A percentile compares a stretch with the other conserved stretches of the same genome.
Conservation (phyloP, 768 basidiomycete species). For the Porpolomopsis calyptriformis region DNA sequence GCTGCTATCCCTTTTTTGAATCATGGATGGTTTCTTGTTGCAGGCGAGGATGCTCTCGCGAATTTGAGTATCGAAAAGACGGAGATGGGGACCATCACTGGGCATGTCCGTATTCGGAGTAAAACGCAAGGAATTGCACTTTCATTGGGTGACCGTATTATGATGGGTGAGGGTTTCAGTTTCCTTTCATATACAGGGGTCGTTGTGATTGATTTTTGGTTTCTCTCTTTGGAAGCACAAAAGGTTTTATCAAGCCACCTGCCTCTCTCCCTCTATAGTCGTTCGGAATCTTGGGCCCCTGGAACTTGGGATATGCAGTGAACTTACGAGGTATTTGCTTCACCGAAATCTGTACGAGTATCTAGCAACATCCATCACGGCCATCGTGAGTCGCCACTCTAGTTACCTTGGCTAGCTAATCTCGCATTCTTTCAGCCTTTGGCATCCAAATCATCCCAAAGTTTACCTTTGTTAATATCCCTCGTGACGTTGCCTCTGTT, state of each 20-base stretch:
- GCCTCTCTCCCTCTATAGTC: constrained; percentile 23
- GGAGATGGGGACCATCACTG: constrained; percentile 70
- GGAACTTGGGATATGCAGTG: constrained; percentile 21
- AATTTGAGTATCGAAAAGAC: constrained; percentile 89
- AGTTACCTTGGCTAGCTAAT: not conserved
- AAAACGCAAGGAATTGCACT: constrained; percentile 98
- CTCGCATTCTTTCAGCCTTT: constrained; percentile 32
- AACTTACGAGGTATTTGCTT: constrained; percentile 37
- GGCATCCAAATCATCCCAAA: constrained; percentile 44
- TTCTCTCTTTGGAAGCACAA: constrained; percentile 1
- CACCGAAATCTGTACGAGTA: constrained; percentile 34
- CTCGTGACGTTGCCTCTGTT: constrained; percentile 35
- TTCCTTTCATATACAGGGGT: not conserved
- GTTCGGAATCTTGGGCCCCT: constrained; percentile 19
- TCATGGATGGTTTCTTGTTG: not conserved
- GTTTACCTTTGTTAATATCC: constrained; percentile 36
- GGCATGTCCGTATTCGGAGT: constrained; percentile 91
- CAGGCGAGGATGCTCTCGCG: constrained; percentile 92
- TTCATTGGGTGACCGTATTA: constrained; percentile 82
- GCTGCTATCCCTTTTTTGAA: not conserved
- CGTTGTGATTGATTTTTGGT: not conserved
- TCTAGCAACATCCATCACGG: constrained; percentile 30
- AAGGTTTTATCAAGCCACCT: constrained; percentile 5
- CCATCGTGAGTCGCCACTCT: constrained; percentile 44
- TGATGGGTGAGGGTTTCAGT: constrained; percentile 33